Evolutionary conservation across 176 grass and related monocot species (phyloP), one percentile per base, ranked within the genome.

Genomic region (Themeda triandra): DNA sequence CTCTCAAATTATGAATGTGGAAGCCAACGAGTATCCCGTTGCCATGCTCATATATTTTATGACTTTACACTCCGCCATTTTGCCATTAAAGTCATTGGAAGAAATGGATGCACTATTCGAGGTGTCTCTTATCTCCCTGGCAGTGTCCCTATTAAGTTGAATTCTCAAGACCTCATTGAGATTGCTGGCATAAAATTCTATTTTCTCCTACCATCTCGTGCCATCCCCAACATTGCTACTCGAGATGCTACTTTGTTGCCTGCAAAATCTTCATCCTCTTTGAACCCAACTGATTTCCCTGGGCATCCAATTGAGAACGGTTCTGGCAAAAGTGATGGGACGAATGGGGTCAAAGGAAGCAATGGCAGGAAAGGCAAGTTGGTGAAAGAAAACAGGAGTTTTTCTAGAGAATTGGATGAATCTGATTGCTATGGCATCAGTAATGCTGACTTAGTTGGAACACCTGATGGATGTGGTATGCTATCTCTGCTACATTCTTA

Each of bases 41-140:
- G 56, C 58, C 92, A 98, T 81, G 92, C 96, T 24, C 70, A 80
- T 44, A 95, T 98, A 44, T 95, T 90, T 77, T 98, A 95, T 46
- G 95, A 98, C 75, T 98, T 95, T 75, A 36, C 75, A 45, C 72
- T 60, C 45, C 80, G 18, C 54, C 63, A 78, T 28, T 98, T 95
- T 78, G 49, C 83, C 49, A 88, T 95, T 63, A 76, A 92, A 75
- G 89, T 92, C 63, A 1, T 19, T 65, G 93, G 92, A 10, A 87
- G 68, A 79, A 70, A 65, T 70, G 95, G 92, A 28, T 95, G 95
- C 85, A 67, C 37, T 3, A 82, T 93, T 29, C 76, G 42, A 79
- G 71, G 66, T 13, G 73, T 90, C 11, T 80, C 65, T 53, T 51
- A 51, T 51, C 48, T 51, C 48, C 48, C 48, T 19, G 48, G 48